Conservation (phyloP, 805 yeast genomes). For the Metahyphopichia silvanorum region DNA sequence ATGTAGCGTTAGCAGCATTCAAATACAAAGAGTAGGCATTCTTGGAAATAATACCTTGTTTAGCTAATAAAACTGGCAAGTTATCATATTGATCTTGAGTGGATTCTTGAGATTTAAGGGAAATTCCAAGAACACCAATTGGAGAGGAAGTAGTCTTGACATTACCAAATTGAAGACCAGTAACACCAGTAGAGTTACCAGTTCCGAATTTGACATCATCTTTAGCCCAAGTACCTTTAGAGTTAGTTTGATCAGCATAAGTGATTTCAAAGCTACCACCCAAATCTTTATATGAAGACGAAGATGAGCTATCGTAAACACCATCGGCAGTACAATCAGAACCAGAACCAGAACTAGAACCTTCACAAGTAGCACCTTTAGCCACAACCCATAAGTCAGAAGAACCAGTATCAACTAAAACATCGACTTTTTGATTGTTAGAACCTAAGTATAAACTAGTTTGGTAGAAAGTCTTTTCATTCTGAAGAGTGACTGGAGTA, state of each 20-base stretch:
- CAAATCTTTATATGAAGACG: conserved; percentile 3
- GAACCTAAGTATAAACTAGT: conserved; percentile 17
- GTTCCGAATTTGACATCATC: conserved; percentile 8
- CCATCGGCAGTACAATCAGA: conserved; percentile 5
- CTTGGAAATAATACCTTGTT: conserved; percentile 20
- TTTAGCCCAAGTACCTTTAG: conserved; percentile 15
- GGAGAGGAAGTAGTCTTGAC: conserved; percentile 63
- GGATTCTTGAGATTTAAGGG: conserved; percentile 1
- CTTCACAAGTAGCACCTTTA: conserved; percentile 8
- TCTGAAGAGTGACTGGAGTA: too few species aligned
- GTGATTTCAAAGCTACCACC: neutral
- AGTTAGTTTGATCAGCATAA: conserved; percentile 4
- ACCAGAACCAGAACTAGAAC: conserved; percentile 3
- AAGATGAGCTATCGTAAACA: conserved; percentile 11
- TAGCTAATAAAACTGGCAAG: conserved; percentile 20
- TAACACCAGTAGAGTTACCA: conserved; percentile 23
- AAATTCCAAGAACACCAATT: conserved; percentile 68
- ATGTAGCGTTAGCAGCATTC: conserved; percentile 1
- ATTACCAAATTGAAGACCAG: conserved; percentile 65
- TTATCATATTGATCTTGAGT: conserved; percentile 19
- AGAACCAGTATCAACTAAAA: conserved; percentile 26
- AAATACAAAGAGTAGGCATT: conserved; percentile 24
- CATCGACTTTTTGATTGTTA: conserved; percentile 15
- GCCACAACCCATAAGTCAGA: conserved; percentile 26
- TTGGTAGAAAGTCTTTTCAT: conserved; percentile 1